Conservation (phyloP, 345 rosid genomes). For the Pistacia integerrima region DNA sequence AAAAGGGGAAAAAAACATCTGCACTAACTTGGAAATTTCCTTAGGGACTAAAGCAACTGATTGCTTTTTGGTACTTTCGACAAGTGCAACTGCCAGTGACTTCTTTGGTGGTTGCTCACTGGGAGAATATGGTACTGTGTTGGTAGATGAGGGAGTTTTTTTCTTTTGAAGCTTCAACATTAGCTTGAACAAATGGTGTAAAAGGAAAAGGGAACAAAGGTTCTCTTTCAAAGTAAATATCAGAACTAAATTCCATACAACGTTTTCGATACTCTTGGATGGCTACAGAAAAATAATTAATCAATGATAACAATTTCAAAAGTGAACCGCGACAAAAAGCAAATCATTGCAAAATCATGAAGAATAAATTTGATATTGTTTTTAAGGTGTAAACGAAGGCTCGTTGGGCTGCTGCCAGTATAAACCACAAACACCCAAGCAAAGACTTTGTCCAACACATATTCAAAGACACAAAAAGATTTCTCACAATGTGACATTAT, state of each 20-base stretch:
- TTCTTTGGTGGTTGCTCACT: slow-evolving; percentile 62
- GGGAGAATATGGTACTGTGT: slow-evolving; percentile 33
- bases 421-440: too few species aligned
- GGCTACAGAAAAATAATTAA: slow-evolving; percentile 45
- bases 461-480: too few species aligned
- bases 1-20: slow-evolving; percentile 58
- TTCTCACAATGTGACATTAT: too few species aligned
- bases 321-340: slow-evolving; percentile 12
- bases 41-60: slow-evolving; percentile 85
- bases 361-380: too few species aligned
- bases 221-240: slow-evolving; percentile 55
- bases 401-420: too few species aligned
- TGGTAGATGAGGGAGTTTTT: slow-evolving; percentile 30
- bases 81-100: slow-evolving; percentile 81
- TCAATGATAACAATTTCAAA: slow-evolving; percentile 13
- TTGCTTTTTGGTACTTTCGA: slow-evolving; percentile 78
- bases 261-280: slow-evolving; percentile 56
- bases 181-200: slow-evolving; percentile 32
- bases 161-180: slow-evolving; percentile 41
- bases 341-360: slow-evolving; percentile 13
- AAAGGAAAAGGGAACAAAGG: slow-evolving; percentile 64
- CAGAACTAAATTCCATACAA: slow-evolving; percentile 53
- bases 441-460: too few species aligned
- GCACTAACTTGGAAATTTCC: slow-evolving; percentile 75
- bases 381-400: too few species aligned